Percentiles rank a stretch among this genome's conserved stretches.
Evolutionary conservation across 352 stramenopile genomes (phyloP).

Genomic region (Elongisporangium prolatum): DNA sequence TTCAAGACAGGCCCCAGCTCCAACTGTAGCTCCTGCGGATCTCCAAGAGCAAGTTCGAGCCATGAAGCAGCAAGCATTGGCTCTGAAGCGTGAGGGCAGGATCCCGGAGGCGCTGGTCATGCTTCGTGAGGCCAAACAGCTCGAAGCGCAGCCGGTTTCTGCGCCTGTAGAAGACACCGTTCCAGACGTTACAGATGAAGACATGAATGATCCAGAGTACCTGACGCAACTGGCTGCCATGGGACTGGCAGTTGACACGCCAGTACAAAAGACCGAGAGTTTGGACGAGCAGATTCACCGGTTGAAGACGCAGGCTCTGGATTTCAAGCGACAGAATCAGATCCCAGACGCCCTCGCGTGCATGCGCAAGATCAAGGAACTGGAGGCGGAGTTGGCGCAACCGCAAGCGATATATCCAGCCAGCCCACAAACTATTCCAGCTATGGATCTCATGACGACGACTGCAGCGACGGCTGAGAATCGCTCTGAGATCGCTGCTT

Average conservation of each 20-base stretch:
- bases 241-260: slow-evolving; percentile 22
- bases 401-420: slow-evolving; percentile 1
- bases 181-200: slow-evolving; percentile 71
- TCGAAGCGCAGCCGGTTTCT: slow-evolving; percentile 25
- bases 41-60: slow-evolving; percentile 21
- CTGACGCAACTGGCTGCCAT: slow-evolving; percentile 51
- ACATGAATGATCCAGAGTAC: slow-evolving; percentile 71
- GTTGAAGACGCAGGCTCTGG: slow-evolving; percentile 39
- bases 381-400: slow-evolving; percentile 30
- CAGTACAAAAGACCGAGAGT: slow-evolving; percentile 13
- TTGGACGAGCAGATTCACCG: slow-evolving; percentile 43
- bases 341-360: slow-evolving; percentile 50
- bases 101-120: slow-evolving; percentile 48
- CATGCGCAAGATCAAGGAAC: slow-evolving; percentile 55
- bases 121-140: slow-evolving; percentile 52
- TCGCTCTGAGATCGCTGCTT: background rate
- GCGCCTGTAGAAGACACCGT: slow-evolving; percentile 16
- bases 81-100: slow-evolving; percentile 49
- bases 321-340: slow-evolving; percentile 48
- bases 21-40: background rate
- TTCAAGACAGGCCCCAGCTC: background rate
- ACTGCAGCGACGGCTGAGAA: slow-evolving; percentile 2
- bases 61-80: slow-evolving; percentile 51
- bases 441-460: background rate
- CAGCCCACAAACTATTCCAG: background rate